Evolutionary conservation across 345 rosid species (phyloP).

Genomic region (Lepidium aucheri): DNA sequence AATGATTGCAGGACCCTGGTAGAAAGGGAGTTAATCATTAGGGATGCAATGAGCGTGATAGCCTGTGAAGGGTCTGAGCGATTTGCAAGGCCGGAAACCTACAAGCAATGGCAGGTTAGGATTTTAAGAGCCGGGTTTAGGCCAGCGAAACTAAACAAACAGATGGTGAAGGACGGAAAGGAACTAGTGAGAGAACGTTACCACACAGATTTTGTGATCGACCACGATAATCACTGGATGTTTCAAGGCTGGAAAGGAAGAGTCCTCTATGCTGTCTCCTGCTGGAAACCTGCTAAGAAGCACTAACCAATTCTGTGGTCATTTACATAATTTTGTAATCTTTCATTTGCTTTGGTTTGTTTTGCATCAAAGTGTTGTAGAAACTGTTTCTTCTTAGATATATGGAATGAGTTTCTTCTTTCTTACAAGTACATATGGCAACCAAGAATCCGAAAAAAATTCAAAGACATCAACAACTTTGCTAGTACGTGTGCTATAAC

Average conservation of each 20-base stretch:
- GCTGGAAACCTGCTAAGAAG: conserved; percentile 54
- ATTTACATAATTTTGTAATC: background rate
- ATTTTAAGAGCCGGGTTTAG: conserved; percentile 51
- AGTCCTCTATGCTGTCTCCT: conserved; percentile 50
- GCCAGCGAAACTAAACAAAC: conserved; percentile 42
- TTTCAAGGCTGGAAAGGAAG: conserved; percentile 92
- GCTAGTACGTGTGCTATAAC: background rate
- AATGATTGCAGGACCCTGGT: conserved; percentile 43
- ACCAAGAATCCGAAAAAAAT: background rate
- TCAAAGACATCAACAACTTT: background rate
- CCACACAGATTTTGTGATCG: conserved; percentile 55
- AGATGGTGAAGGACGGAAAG: conserved; percentile 40
- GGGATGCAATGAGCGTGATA: conserved; percentile 56
- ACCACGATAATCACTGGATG: conserved; percentile 66
- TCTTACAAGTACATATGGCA: background rate
- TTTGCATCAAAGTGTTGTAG: background rate
- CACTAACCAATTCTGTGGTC: background rate
- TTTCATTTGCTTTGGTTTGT: background rate
- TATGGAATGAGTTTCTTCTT: background rate
- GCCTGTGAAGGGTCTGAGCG: conserved; percentile 70
- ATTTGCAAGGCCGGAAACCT: conserved; percentile 66
- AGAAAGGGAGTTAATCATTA: conserved; percentile 49
- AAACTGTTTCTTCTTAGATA: background rate
- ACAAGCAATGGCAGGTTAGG: conserved; percentile 68
- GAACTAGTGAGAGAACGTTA: conserved; percentile 34